These are phyloP conservation scores for Eremomyces bilateralis DNA, from an alignment of 495 filamentous ascomycete species.

Conservation along the genomic window DNA sequence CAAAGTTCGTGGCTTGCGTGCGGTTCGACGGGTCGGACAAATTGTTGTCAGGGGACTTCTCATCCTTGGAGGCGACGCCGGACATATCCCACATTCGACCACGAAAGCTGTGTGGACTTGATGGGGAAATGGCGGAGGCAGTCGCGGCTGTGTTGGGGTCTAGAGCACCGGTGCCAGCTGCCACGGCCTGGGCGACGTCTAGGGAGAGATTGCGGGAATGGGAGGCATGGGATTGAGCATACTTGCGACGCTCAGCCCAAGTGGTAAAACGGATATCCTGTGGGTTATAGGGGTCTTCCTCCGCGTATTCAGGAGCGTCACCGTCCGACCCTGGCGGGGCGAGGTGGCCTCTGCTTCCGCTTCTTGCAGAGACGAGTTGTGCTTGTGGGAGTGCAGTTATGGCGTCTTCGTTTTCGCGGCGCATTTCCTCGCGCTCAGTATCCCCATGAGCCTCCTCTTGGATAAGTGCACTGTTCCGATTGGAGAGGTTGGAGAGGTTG, in stretches of 20 bases:
- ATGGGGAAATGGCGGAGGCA: constrained; percentile 1
- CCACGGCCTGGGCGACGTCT: constrained; percentile 14
- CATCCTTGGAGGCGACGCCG: neutral
- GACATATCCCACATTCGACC: too few relatives aligned
- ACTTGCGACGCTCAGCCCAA: constrained; percentile 8
- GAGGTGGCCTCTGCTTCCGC: constrained; percentile 6
- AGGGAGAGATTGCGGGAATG: constrained; percentile 11
- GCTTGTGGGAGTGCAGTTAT: constrained; percentile 56
- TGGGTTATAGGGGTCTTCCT: neutral
- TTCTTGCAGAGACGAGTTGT: constrained; percentile 20
- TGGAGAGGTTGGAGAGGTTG: constrained; percentile 11
- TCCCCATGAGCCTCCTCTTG: constrained; percentile 64
- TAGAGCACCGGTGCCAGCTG: constrained; percentile 9
- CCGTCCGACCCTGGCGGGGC: constrained; percentile 5
- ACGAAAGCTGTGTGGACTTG: too few relatives aligned
- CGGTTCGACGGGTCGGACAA: too few relatives aligned
- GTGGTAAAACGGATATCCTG: neutral
- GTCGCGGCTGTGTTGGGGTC: constrained; percentile 3
- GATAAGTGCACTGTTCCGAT: constrained; percentile 56
- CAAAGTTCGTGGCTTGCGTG: constrained; percentile 25
- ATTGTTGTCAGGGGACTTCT: constrained; percentile 22
- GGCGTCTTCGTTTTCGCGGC: constrained; percentile 67
- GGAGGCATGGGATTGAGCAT: constrained; percentile 4
- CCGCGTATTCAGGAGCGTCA: constrained; percentile 1
- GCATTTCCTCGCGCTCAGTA: constrained; percentile 53